A percentile compares a stretch with the other conserved stretches of the same genome.
These are phyloP conservation scores for Linderniella brevidens DNA, from an alignment of 257 asterid genomes.

Conservation along the genomic window DNA sequence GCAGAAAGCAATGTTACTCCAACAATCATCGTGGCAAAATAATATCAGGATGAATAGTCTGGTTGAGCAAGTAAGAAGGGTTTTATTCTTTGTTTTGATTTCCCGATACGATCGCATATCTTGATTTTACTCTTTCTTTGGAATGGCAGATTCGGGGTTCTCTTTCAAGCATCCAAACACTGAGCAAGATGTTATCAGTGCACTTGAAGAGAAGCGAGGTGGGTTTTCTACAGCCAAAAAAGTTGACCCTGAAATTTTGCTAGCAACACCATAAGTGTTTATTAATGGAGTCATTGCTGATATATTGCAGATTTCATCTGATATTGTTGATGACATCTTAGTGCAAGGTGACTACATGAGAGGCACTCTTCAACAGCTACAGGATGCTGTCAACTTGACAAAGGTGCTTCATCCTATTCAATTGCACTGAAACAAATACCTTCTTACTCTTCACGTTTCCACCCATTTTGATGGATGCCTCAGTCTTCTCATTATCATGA, in stretches of 20 bases:
- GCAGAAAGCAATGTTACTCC: conserved; percentile 84
- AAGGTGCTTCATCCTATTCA: conserved; percentile 38
- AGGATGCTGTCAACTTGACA: conserved; percentile 80
- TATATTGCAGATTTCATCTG: conserved; percentile 54
- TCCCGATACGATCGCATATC: conserved; percentile 4
- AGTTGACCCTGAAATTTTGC: conserved; percentile 8
- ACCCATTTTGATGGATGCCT: conserved; percentile 4
- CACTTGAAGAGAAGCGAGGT: conserved; percentile 86
- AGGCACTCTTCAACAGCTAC: conserved; percentile 74
- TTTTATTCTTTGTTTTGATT: conserved; percentile 11
- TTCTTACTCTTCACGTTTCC: neutral
- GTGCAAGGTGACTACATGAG: conserved; percentile 71
- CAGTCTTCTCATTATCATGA: conserved; percentile 5
- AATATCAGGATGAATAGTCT: conserved; percentile 79
- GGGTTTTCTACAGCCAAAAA: conserved; percentile 13
- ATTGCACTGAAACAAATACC: neutral
- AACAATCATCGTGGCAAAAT: conserved; percentile 92
- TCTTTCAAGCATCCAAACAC: conserved; percentile 64
- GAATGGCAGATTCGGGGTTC: conserved; percentile 58
- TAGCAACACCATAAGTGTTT: conserved; percentile 6
- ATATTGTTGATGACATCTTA: conserved; percentile 67
- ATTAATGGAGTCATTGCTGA: conserved; percentile 4
- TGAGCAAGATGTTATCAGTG: conserved; percentile 66
- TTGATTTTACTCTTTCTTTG: conserved; percentile 7
- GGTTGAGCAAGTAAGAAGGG: conserved; percentile 80